Conservation (phyloP, 257 asterid genomes). For the Solanum ahanhuiri region DNA sequence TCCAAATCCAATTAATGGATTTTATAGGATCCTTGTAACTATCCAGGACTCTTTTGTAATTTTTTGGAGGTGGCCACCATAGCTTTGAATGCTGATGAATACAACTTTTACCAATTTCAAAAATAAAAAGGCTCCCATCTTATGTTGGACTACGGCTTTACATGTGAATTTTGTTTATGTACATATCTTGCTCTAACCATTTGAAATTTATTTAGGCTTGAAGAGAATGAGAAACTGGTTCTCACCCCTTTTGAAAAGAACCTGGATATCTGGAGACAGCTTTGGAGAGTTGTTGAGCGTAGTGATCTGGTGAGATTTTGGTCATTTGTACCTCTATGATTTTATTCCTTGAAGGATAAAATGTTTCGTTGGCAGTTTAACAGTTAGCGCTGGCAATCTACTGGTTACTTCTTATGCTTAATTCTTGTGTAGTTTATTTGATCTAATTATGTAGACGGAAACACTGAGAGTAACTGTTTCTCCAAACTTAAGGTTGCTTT, state of each 20-base stretch:
- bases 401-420: neutral
- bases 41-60: neutral
- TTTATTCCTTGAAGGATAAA: neutral
- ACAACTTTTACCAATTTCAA: neutral
- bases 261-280: constrained; percentile 98
- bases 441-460: neutral
- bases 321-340: neutral
- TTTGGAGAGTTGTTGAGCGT: constrained; percentile 99
- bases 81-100: neutral
- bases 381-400: neutral
- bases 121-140: neutral
- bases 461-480: neutral
- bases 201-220: constrained; percentile 54
- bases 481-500: neutral
- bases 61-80: neutral
- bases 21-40: neutral
- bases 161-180: neutral
- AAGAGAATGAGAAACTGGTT: constrained; percentile 86
- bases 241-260: constrained; percentile 98
- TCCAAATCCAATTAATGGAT: neutral
- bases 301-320: constrained; percentile 79
- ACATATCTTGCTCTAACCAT: neutral
- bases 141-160: neutral
- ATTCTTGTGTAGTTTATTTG: neutral
- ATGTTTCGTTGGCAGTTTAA: neutral